A percentile compares a stretch with the other conserved stretches of the same genome.
Evolutionary conservation across 2,329 filamentous ascomycete species (phyloP).

Genomic region (Exophiala lecanii-corni): DNA sequence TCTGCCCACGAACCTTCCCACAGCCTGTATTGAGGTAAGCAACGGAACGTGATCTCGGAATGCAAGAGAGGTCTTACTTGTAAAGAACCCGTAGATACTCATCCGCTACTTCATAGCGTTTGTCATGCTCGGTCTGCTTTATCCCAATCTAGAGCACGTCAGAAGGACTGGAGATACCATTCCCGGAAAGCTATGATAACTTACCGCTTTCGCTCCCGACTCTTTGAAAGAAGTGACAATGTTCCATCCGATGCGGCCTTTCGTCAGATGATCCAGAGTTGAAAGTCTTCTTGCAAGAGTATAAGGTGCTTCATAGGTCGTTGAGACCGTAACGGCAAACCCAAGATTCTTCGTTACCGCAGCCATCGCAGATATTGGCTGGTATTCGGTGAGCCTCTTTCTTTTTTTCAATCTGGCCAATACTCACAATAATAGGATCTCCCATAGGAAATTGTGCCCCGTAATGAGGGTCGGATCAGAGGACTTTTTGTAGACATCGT

Average conservation of each 20-base stretch:
- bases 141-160: too few relatives aligned
- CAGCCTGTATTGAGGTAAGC: too few relatives aligned
- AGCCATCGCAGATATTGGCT: slow-evolving; percentile 61
- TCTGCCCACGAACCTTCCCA: slow-evolving; percentile 56
- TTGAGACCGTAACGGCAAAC: slow-evolving; percentile 60
- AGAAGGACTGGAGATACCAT: too few relatives aligned
- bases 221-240: slow-evolving; percentile 62
- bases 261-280: slow-evolving; percentile 58
- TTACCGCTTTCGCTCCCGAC: slow-evolving; percentile 51
- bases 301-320: slow-evolving; percentile 60
- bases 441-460: slow-evolving; percentile 63
- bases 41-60: too few relatives aligned
- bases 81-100: slow-evolving; percentile 60
- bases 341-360: slow-evolving; percentile 60
- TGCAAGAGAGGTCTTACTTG: too few relatives aligned
- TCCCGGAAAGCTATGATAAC: too few relatives aligned
- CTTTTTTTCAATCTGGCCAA: too few relatives aligned
- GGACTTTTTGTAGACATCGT: slow-evolving; percentile 44
- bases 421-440: slow-evolving; percentile 60
- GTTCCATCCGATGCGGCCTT: slow-evolving; percentile 56
- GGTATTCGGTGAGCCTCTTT: too few relatives aligned
- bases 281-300: slow-evolving; percentile 59
- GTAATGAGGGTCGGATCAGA: slow-evolving; percentile 55
- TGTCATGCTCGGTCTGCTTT: slow-evolving; percentile 52
- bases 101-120: slow-evolving; percentile 57